These are phyloP conservation scores for Mycena belliarum DNA, from an alignment of 768 basidiomycete species.

Conservation along the genomic window DNA sequence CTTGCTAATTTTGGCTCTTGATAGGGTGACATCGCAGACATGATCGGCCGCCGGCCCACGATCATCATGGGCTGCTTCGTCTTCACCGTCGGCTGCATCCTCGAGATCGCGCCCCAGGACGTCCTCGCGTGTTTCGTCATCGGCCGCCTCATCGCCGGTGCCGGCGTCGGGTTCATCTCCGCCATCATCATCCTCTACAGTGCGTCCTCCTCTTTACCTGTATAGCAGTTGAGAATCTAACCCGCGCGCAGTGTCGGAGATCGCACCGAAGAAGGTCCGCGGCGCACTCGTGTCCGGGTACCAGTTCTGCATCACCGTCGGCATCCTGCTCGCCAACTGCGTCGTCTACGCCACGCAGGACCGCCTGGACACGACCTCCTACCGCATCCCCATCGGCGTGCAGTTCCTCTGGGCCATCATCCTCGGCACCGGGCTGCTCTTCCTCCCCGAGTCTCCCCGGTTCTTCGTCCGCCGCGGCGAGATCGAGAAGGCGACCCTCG, in stretches of 20 bases:
- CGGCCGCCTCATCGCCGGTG: not conserved
- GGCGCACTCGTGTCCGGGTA: not conserved
- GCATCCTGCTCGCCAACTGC: not conserved
- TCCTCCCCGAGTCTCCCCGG: not conserved
- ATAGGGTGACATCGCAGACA: not conserved
- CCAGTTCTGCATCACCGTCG: not conserved
- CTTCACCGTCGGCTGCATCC: not conserved
- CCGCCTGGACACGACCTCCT: not conserved
- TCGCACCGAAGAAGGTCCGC: not conserved
- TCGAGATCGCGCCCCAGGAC: not conserved
- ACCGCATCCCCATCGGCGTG: not conserved
- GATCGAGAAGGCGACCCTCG: not conserved
- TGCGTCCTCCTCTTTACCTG: no score
- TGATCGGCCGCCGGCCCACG: not conserved
- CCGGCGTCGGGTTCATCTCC: not conserved
- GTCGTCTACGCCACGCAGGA: not conserved
- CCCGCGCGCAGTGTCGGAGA: no score
- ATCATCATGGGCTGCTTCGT: not conserved
- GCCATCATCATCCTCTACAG: not conserved
- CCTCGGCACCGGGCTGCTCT: not conserved
- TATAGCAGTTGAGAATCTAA: no score
- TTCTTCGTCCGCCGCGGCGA: not conserved
- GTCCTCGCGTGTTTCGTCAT: not conserved
- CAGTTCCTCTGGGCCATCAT: not conserved
- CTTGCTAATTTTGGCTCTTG: not conserved